A percentile compares a stretch with the other conserved stretches of the same genome.
These are phyloP conservation scores for Euphorbia pulcherrima DNA, from an alignment of 345 rosid species.

Conservation along the genomic window DNA sequence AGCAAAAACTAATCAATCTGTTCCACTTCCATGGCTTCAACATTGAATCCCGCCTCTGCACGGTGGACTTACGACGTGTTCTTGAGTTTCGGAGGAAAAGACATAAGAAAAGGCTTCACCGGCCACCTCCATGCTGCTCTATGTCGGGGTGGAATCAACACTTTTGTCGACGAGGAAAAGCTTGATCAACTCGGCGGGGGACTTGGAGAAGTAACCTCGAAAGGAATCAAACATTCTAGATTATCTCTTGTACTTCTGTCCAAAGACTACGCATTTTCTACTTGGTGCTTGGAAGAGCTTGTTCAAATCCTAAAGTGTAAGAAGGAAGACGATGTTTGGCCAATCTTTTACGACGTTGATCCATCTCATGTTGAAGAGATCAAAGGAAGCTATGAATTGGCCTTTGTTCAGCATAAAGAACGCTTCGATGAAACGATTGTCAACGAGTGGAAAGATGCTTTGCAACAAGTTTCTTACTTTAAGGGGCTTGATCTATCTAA, in stretches of 20 bases:
- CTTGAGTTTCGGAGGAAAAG: conserved; percentile 14
- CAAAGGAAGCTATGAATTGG: background rate
- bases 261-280: conserved; percentile 9
- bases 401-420: background rate
- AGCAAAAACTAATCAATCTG: background rate
- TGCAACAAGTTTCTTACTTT: conserved; percentile 3
- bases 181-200: background rate
- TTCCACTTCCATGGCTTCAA: background rate
- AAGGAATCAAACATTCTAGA: conserved; percentile 1
- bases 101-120: conserved; percentile 4
- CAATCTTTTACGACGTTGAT: conserved; percentile 17
- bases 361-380: conserved; percentile 10
- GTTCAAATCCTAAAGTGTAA: background rate
- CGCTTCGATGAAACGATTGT: background rate
- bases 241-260: conserved; percentile 6
- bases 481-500: background rate
- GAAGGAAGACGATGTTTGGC: background rate
- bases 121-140: conserved; percentile 14
- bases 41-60: background rate
- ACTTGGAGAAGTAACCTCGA: conserved; percentile 4
- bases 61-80: conserved; percentile 13
- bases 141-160: conserved; percentile 1
- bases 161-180: conserved; percentile 7
- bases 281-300: conserved; percentile 17
- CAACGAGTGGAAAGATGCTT: conserved; percentile 8